A percentile compares a stretch with the other conserved stretches of the same genome.
These are phyloP conservation scores for Blastobotrys arbuscula DNA, from an alignment of 1,139 yeast species.

Conservation along the genomic window DNA sequence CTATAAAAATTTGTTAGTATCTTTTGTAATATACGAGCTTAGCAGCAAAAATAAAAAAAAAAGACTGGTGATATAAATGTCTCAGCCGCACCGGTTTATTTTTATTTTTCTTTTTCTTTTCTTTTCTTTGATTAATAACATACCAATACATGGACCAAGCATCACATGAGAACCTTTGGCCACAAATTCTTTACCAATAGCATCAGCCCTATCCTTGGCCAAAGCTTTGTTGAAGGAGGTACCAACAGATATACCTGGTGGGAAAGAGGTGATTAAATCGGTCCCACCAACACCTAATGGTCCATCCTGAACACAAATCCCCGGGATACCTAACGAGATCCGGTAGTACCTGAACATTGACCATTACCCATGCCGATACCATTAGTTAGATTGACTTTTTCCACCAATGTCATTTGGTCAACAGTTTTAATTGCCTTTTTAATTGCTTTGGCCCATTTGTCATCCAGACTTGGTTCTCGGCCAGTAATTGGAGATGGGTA, in stretches of 20 bases:
- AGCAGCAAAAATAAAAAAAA: no score
- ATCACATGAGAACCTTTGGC: slow-evolving; percentile 54
- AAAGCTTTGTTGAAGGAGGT: slow-evolving; percentile 53
- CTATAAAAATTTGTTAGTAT: no score
- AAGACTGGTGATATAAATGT: no score
- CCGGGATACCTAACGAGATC: slow-evolving; percentile 49
- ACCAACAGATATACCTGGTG: slow-evolving; percentile 55
- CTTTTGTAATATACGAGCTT: no score
- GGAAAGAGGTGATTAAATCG: slow-evolving; percentile 53
- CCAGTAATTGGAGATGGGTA: slow-evolving; percentile 10
- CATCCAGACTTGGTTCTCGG: not conserved
- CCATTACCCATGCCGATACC: slow-evolving; percentile 56
- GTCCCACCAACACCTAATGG: slow-evolving; percentile 58
- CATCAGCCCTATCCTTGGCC: slow-evolving; percentile 49
- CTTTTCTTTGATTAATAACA: no score
- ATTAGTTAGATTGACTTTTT: slow-evolving; percentile 57
- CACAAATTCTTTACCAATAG: slow-evolving; percentile 52
- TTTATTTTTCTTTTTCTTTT: no score
- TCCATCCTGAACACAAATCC: slow-evolving; percentile 60
- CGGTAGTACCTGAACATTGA: slow-evolving; percentile 59
- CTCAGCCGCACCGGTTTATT: no score
- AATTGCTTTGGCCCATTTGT: slow-evolving; percentile 50
- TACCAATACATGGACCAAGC: slow-evolving; percentile 58
- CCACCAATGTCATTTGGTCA: slow-evolving; percentile 50
- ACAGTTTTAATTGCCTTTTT: slow-evolving; percentile 49